Evolutionary conservation across 2,329 filamentous ascomycete genomes (phyloP).

Genomic region (Pseudogymnoascus sp.): DNA sequence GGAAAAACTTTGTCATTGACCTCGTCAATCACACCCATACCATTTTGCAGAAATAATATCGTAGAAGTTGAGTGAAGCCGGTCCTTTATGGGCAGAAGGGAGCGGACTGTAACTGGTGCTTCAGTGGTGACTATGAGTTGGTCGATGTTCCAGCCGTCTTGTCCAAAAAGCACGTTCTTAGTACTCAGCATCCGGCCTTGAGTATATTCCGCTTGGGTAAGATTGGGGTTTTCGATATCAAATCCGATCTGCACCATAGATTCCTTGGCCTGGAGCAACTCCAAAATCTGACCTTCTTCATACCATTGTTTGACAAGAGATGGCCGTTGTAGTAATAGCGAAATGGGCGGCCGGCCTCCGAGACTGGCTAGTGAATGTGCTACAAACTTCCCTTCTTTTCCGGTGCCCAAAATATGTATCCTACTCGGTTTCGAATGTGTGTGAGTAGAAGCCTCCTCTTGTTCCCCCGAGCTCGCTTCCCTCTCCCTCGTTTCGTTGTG

Average conservation of each 20-base stretch:
- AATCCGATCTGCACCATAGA: conserved; percentile 30
- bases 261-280: conserved; percentile 38
- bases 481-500: neutral
- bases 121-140: conserved; percentile 66
- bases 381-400: conserved; percentile 57
- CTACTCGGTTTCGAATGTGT: conserved; percentile 22
- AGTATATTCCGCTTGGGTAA: conserved; percentile 20
- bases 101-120: conserved; percentile 47
- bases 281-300: conserved; percentile 37
- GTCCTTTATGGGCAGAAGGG: conserved; percentile 54
- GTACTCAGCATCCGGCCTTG: conserved; percentile 12
- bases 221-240: conserved; percentile 21
- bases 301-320: conserved; percentile 40
- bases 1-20: conserved; percentile 66
- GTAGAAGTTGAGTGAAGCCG: conserved; percentile 63
- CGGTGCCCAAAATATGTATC: conserved; percentile 59
- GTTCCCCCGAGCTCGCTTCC: conserved; percentile 23
- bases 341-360: conserved; percentile 54
- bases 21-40: conserved; percentile 75
- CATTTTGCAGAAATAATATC: conserved; percentile 71
- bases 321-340: conserved; percentile 51
- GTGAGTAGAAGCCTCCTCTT: neutral
- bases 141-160: conserved; percentile 44
- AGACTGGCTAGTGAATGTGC: conserved; percentile 56
- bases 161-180: conserved; percentile 30